These are phyloP conservation scores for Suillus bovinus DNA, from an alignment of 768 basidiomycete species.

Conservation along the genomic window DNA sequence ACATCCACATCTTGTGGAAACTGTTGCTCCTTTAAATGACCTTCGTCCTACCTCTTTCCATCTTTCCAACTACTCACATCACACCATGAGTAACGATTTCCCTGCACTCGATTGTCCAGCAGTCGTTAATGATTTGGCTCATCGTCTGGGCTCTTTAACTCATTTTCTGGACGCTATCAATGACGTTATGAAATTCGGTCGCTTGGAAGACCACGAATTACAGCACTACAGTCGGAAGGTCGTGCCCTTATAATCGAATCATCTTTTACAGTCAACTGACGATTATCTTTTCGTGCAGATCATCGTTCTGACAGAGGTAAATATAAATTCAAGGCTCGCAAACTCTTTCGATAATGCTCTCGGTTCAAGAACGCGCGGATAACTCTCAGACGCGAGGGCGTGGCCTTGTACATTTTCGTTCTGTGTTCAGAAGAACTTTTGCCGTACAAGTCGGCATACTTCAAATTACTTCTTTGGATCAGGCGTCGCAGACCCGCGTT, in stretches of 20 bases:
- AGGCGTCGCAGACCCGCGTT: slow-evolving; percentile 34
- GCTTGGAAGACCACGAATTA: slow-evolving; percentile 21
- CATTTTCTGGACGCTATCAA: slow-evolving; percentile 31
- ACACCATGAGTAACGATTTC: slow-evolving; percentile 11
- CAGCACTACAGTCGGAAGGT: slow-evolving; percentile 31
- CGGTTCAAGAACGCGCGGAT: slow-evolving; percentile 43
- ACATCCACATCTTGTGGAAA: background rate
- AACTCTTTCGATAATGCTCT: background rate
- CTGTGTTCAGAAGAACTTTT: slow-evolving; percentile 41
- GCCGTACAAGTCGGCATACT: slow-evolving; percentile 49
- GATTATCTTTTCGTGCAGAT: slow-evolving; percentile 34
- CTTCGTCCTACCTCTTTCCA: slow-evolving; percentile 12
- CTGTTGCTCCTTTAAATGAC: too few species aligned
- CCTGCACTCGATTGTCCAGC: slow-evolving; percentile 22
- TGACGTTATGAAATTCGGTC: slow-evolving; percentile 20
- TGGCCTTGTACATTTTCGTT: slow-evolving; percentile 47
- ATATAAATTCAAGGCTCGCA: slow-evolving; percentile 9
- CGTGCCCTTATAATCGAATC: background rate
- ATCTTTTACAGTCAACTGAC: slow-evolving; percentile 11
- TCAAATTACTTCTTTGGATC: slow-evolving; percentile 45
- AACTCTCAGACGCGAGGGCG: slow-evolving; percentile 43
- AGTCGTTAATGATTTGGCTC: slow-evolving; percentile 28
- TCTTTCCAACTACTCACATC: background rate
- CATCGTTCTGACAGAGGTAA: slow-evolving; percentile 53
- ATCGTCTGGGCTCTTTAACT: slow-evolving; percentile 30